Evolutionary conservation across 257 asterid species (phyloP).

Genomic region (Fraxinus excelsior): DNA sequence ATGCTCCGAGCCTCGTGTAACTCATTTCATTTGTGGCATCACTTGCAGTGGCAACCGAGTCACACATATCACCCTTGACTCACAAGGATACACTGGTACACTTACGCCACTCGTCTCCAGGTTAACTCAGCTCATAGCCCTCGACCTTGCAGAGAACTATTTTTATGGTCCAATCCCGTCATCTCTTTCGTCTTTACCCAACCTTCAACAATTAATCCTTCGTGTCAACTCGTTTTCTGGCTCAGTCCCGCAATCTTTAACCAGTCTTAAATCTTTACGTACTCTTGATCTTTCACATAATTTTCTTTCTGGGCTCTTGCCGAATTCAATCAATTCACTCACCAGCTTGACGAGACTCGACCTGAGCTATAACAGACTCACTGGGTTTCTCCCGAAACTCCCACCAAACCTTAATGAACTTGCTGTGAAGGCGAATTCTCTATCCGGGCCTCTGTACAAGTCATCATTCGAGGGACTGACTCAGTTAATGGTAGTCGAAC

Average conservation of each 20-base stretch:
- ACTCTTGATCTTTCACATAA: slow-evolving; percentile 70
- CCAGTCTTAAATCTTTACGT: slow-evolving; percentile 43
- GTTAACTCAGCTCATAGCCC: slow-evolving; percentile 63
- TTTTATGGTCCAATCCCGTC: slow-evolving; percentile 74
- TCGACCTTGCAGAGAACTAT: slow-evolving; percentile 67
- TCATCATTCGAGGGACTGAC: slow-evolving; percentile 54
- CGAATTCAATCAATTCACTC: slow-evolving; percentile 41
- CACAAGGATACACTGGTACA: slow-evolving; percentile 69
- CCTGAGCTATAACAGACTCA: slow-evolving; percentile 71
- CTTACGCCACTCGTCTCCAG: slow-evolving; percentile 67
- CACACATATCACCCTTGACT: slow-evolving; percentile 81
- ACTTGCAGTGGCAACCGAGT: slow-evolving; percentile 69
- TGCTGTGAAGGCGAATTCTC: slow-evolving; percentile 67
- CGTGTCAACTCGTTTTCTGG: slow-evolving; percentile 83
- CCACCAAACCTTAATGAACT: slow-evolving; percentile 67
- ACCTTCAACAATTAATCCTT: slow-evolving; percentile 56
- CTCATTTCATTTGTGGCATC: slow-evolving; percentile 81
- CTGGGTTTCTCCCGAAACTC: slow-evolving; percentile 68
- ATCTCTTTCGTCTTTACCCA: slow-evolving; percentile 47
- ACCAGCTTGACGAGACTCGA: slow-evolving; percentile 58
- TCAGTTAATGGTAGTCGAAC: slow-evolving; percentile 68
- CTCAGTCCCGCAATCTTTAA: slow-evolving; percentile 57
- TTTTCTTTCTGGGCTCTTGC: slow-evolving; percentile 56
- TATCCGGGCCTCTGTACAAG: slow-evolving; percentile 51
- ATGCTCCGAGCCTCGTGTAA: slow-evolving; percentile 69